Base-by-base conservation (phyloP, 2,329 filamentous ascomycete species). In the Aspergillus sp. region DNA sequence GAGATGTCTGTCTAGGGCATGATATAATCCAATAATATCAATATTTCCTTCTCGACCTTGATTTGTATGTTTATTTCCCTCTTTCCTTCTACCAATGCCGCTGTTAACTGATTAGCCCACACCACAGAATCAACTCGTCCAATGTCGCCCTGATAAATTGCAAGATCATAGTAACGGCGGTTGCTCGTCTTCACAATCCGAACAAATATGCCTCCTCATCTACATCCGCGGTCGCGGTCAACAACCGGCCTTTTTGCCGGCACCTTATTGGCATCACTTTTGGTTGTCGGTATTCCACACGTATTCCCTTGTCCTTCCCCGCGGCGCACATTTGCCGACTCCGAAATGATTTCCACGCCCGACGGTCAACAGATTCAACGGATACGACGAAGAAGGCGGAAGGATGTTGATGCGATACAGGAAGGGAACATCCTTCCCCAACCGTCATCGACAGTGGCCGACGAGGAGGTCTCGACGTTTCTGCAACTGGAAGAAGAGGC, bases 201-300 rank as follows among this genome's bases (percentile, higher is more conserved):
- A 59, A 61, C 64, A 67, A 77, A 70, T 73, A 95, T 95, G 90
- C 87, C 91, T 69, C 90, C 86, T 41, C 80, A 93, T 77, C 87
- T 99, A 42, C 95, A 99, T 75, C 95, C 95, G 34, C 88, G 93
- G 75, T 98, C 93, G 66, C 88, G 91, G 68, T 90, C 91, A 79
- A 99, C 95, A 67, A 93, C 90, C 56, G 95, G 92, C 46, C 88
- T 99, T 60, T 99, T 99, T 79, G 92, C 91, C 51, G 91, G 89
- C n/a, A 98, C 93, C 1, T 84, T 98, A 54, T 83, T 90, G 61
- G 87, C 92, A 33, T 95, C 90, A 66, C 96, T 99, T 75, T 84
- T 96, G 62, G 93, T 99, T 61, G 95, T 99, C 53, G 91, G 86
- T 30, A 81, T 96, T 45, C 95, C 95, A 20, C 95, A 99, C 74